A percentile compares a stretch with the other conserved stretches of the same genome.
Conservation (phyloP, 192 early-diverging fungal genomes). For the Lunasporangiospora selenospora region DNA sequence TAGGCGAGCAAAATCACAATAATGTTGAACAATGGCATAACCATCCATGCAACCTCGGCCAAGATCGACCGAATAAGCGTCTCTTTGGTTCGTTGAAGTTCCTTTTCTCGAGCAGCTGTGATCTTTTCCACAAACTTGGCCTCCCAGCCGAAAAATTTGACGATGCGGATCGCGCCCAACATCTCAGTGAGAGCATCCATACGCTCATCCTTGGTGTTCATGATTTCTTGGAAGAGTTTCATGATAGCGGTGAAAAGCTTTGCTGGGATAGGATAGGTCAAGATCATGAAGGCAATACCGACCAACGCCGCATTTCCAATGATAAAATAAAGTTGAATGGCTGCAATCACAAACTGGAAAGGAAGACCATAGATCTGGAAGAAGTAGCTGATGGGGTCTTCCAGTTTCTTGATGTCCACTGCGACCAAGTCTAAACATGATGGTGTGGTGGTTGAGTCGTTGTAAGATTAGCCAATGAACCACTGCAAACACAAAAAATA, state of each 20-base stretch:
- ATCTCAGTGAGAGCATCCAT: slow-evolving; percentile 85
- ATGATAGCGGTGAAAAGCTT: slow-evolving; percentile 51
- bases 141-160: slow-evolving; percentile 95
- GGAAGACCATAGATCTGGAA: slow-evolving; percentile 65
- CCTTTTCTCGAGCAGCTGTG: slow-evolving; percentile 61
- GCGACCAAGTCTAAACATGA: slow-evolving; percentile 26
- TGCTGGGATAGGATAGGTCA: slow-evolving; percentile 66
- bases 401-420: slow-evolving; percentile 32
- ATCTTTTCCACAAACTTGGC: slow-evolving; percentile 74
- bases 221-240: slow-evolving; percentile 56
- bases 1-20: slow-evolving; percentile 65
- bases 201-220: slow-evolving; percentile 74
- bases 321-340: slow-evolving; percentile 70
- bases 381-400: slow-evolving; percentile 34
- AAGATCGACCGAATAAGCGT: slow-evolving; percentile 58
- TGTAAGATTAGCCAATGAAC: slow-evolving; percentile 5
- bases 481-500: too few relatives aligned
- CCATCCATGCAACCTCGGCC: slow-evolving; percentile 56
- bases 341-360: slow-evolving; percentile 67
- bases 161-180: slow-evolving; percentile 79
- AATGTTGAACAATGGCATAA: slow-evolving; percentile 66
- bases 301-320: slow-evolving; percentile 82
- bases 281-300: slow-evolving; percentile 71
- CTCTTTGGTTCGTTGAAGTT: slow-evolving; percentile 58
- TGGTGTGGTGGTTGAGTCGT: not conserved